A percentile compares a stretch with the other conserved stretches of the same genome.
phyloP scores from a whole-genome alignment of 305 asterid species.

The Coffea humblotiana region DNA sequence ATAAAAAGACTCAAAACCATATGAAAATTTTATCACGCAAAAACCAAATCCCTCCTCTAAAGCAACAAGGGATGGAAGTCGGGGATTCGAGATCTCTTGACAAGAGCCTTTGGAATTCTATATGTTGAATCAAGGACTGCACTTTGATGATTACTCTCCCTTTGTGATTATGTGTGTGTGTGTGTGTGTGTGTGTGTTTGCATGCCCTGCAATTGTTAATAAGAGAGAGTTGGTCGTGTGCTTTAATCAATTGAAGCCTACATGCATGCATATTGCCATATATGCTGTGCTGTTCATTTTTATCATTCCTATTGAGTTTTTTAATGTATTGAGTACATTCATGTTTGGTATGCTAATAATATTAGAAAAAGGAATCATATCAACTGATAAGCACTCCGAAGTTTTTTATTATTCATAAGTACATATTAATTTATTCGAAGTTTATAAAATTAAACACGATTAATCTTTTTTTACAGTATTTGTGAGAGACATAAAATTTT shows the following conservation, averaged over 20 bases:
- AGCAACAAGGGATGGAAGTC: slow-evolving; percentile 43
- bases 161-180: background rate
- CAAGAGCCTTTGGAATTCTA: slow-evolving; percentile 28
- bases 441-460: slow-evolving; percentile 20
- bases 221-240: slow-evolving; percentile 32
- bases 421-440: slow-evolving; percentile 18
- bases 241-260: slow-evolving; percentile 36
- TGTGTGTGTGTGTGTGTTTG: slow-evolving; percentile 2
- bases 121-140: slow-evolving; percentile 34
- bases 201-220: slow-evolving; percentile 6
- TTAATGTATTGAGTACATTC: too few relatives aligned
- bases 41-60: slow-evolving; percentile 35
- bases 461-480: too few relatives aligned
- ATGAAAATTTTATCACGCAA: background rate
- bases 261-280: too few relatives aligned
- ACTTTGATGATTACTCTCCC: slow-evolving; percentile 35
- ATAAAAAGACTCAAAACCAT: slow-evolving; percentile 22
- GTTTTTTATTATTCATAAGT: background rate
- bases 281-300: too few relatives aligned
- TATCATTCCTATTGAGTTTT: too few relatives aligned
- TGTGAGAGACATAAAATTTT: background rate
- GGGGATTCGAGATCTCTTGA: slow-evolving; percentile 38
- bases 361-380: too few relatives aligned
- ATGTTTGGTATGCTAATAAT: too few relatives aligned
- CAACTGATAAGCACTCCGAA: too few relatives aligned